phyloP scores from a whole-genome alignment of 2,329 filamentous ascomycete genomes.

The Penicillium thymicola region DNA sequence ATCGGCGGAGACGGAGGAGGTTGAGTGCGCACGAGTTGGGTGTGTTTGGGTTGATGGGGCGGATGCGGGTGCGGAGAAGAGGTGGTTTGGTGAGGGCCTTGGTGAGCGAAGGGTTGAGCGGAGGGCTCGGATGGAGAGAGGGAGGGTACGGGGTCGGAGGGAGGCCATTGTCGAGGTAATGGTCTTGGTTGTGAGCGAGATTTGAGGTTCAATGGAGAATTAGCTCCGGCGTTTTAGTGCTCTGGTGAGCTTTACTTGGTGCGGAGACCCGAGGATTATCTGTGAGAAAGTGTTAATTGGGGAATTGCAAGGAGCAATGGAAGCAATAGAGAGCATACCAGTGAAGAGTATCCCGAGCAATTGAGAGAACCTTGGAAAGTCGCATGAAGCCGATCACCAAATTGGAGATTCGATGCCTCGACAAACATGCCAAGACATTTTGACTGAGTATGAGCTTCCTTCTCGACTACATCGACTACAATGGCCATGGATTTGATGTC shows the following conservation, averaged over 20 bases:
- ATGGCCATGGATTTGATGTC: background rate
- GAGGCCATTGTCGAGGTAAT: slow-evolving; percentile 13
- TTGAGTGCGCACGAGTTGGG: slow-evolving; percentile 30
- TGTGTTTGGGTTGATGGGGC: background rate
- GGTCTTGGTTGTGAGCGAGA: background rate
- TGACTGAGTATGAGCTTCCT: background rate
- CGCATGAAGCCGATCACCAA: slow-evolving; percentile 15
- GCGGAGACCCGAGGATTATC: background rate
- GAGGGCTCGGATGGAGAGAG: slow-evolving; percentile 10
- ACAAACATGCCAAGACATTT: slow-evolving; percentile 21
- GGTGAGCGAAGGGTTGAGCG: slow-evolving; percentile 2
- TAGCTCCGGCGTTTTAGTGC: background rate
- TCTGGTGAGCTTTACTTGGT: background rate
- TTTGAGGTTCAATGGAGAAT: background rate
- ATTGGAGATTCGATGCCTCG: slow-evolving; percentile 10
- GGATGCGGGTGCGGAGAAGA: background rate
- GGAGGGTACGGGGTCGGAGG: slow-evolving; percentile 3
- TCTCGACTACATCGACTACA: background rate
- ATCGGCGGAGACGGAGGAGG: slow-evolving; percentile 75
- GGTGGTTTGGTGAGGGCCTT: slow-evolving; percentile 1
- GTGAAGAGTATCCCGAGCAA: slow-evolving; percentile 3
- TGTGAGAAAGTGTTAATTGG: background rate
- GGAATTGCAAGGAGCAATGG: rapidly evolving
- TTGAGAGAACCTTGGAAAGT: slow-evolving; percentile 8
- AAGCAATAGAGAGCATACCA: slow-evolving; percentile 1